These are phyloP conservation scores for Dentipellis fragilis DNA, from an alignment of 768 basidiomycete species.

Conservation along the genomic window DNA sequence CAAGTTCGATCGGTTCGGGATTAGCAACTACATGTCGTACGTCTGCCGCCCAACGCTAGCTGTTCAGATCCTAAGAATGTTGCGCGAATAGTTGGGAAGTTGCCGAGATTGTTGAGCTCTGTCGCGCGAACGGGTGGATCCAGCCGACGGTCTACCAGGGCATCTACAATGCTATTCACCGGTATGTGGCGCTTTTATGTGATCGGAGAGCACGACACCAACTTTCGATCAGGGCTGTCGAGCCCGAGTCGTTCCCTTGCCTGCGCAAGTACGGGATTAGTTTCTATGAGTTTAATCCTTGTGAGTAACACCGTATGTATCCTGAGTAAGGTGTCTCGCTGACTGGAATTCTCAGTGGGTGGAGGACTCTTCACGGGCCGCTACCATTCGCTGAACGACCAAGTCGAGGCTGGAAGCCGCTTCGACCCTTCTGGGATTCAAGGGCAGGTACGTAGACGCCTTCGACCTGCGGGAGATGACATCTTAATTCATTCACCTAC, in stretches of 20 bases:
- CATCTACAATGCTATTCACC: conserved; percentile 33
- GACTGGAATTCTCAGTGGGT: conserved; percentile 17
- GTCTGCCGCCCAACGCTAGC: conserved; percentile 12
- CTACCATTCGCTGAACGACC: conserved; percentile 24
- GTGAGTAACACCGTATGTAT: conserved; percentile 19
- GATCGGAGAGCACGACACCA: neutral
- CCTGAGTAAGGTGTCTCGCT: neutral
- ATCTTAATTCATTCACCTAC: neutral
- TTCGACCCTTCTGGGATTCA: conserved; percentile 39
- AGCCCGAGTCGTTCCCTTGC: conserved; percentile 34
- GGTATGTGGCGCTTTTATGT: conserved; percentile 6
- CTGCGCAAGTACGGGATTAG: conserved; percentile 30
- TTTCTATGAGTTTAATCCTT: conserved; percentile 30
- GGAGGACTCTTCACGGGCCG: conserved; percentile 33
- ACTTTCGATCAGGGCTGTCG: conserved; percentile 19
- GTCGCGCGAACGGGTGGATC: conserved; percentile 30
- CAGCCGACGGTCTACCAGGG: conserved; percentile 40
- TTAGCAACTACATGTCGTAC: conserved; percentile 34
- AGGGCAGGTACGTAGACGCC: conserved; percentile 30
- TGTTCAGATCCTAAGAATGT: conserved; percentile 3
- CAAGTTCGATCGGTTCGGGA: conserved; percentile 37
- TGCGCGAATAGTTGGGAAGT: conserved; percentile 27
- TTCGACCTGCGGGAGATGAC: neutral
- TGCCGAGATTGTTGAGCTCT: conserved; percentile 31
- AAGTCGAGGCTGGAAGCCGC: conserved; percentile 41